Percentiles rank a stretch among this genome's conserved stretches.
Conservation (phyloP, 2,329 filamentous ascomycete species). For the Gliomastix tumulicola region DNA sequence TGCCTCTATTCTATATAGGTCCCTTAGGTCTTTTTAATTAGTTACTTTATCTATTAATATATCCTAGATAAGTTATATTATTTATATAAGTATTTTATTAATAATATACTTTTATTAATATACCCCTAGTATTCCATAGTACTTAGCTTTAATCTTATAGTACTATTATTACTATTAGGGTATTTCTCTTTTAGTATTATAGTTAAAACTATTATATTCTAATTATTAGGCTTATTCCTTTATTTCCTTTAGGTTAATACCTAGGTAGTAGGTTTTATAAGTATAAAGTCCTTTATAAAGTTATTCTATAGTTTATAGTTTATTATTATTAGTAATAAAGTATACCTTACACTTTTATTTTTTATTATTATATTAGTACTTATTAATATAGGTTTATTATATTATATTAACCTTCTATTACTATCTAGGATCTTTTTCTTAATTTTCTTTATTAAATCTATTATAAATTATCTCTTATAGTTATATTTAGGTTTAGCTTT, state of each 20-base stretch:
- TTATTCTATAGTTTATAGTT: neutral
- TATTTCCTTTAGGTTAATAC: neutral
- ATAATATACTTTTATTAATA: conserved; percentile 1
- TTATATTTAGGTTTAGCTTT: neutral
- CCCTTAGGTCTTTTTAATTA: neutral
- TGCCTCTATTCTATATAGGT: neutral
- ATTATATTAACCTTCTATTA: too few relatives aligned
- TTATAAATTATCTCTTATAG: neutral
- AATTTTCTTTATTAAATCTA: neutral
- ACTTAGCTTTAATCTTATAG: neutral
- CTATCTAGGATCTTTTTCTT: neutral
- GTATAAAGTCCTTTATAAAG: neutral
- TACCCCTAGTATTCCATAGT: neutral
- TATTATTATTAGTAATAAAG: neutral
- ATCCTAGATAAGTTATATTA: conserved; percentile 2
- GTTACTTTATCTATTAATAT: neutral
- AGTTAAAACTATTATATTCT: neutral
- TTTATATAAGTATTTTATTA: conserved; percentile 2
- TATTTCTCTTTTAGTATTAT: neutral
- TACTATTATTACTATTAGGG: conserved; percentile 1
- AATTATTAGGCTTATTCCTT: neutral
- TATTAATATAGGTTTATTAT: neutral
- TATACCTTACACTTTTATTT: neutral
- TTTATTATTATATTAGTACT: neutral
- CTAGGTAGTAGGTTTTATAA: neutral